These are phyloP conservation scores for Eragrostis nindensis DNA, from an alignment of 176 grass and related monocot species.

Conservation along the genomic window DNA sequence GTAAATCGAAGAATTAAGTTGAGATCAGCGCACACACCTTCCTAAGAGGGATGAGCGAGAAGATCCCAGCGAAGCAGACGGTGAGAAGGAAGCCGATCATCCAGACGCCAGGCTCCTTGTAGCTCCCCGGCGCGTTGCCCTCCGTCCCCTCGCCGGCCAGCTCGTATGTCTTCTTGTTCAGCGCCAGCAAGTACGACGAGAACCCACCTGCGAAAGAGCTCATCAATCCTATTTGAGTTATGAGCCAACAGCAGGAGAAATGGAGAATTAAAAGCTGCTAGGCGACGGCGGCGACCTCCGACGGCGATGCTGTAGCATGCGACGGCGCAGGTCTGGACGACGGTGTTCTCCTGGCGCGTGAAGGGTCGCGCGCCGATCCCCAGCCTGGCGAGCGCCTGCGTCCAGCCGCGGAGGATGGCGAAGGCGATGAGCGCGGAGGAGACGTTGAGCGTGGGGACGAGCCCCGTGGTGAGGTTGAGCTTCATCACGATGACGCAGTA, in stretches of 20 bases:
- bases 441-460: slow-evolving; percentile 92
- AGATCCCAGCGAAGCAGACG: slow-evolving; percentile 76
- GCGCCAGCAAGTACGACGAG: slow-evolving; percentile 78
- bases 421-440: slow-evolving; percentile 89
- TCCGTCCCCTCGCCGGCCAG: slow-evolving; percentile 64
- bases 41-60: slow-evolving; percentile 84
- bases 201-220: slow-evolving; percentile 70
- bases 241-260: background rate
- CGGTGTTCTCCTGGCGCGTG: slow-evolving; percentile 94
- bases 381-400: slow-evolving; percentile 56
- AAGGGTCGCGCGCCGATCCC: slow-evolving; percentile 64
- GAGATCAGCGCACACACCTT: slow-evolving; percentile 56
- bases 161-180: slow-evolving; percentile 93
- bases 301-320: slow-evolving; percentile 94
- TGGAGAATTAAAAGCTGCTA: too few species aligned
- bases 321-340: slow-evolving; percentile 95
- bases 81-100: slow-evolving; percentile 90
- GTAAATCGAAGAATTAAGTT: background rate
- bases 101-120: slow-evolving; percentile 90
- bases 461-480: slow-evolving; percentile 82
- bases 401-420: slow-evolving; percentile 87
- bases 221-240: too few species aligned
- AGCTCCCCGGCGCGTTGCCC: slow-evolving; percentile 85
- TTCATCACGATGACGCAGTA: slow-evolving; percentile 97
- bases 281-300: slow-evolving; percentile 52